Evolutionary conservation across 805 yeast species (phyloP), one percentile per base, ranked within the genome.

Genomic region (Saturnispora silvae): DNA sequence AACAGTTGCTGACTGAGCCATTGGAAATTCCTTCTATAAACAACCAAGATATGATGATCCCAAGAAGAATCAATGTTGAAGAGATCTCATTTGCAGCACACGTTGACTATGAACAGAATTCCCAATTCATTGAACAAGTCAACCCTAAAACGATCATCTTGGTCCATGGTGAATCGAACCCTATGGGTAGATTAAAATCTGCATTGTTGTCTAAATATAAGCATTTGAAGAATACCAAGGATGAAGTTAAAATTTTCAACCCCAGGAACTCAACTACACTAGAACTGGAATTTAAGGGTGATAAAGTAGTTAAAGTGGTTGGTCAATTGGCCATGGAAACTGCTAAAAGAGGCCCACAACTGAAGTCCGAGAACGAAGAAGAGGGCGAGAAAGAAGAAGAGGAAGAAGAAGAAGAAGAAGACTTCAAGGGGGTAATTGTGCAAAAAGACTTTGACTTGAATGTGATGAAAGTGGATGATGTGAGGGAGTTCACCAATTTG

Each of bases 61-160:
- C 97, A 4, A 75, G 98, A 52, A 69, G 96, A 45, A 61, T 94
- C 39, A 73, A 72, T 33, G 78, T 92, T 14, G 96, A 89, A 46
- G 99, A 92, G 57, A 80, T 92, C 4, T 87, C 97, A 1, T 92
- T 92, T 67, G 97, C 98, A n/a, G 99, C 99, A 0, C 99, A 92
- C 59, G 99, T 92, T 17, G 99, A 92, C 55, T 92, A 81, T 58
- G 85, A 82, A 50, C 96, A 92, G 53, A 92, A 92, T 49, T 66
- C 95, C 1, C 83, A 81, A 40, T 92, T 92, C 52, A 92, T 92
- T 41, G 96, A 87, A 47, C 65, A 77, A 42, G 84, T 92, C 3
- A 80, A 81, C 41, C 95, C 99, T 0, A 71, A 71, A 41, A 77
- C 81, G 38, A 82, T 92, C 42, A 85, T 89, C 41, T 68, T 92